phyloP scores from a whole-genome alignment of 2,329 filamentous ascomycete species.

The Graphiopsis chlorocephala region DNA sequence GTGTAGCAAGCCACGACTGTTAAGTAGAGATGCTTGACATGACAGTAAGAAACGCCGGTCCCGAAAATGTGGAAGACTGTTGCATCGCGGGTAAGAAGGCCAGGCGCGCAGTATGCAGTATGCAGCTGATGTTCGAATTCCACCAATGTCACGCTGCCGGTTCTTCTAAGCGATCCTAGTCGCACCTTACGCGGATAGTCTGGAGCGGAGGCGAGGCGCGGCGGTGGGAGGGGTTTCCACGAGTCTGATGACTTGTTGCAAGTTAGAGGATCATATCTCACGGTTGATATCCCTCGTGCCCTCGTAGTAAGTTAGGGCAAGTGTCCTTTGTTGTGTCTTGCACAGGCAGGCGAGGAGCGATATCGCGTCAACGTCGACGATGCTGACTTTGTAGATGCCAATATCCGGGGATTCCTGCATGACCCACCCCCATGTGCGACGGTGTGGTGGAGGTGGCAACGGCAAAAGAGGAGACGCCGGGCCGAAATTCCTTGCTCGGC shows the following conservation, averaged over 20 bases:
- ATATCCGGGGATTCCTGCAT: constrained; percentile 5
- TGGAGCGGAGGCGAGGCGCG: constrained; percentile 3
- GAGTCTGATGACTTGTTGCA: constrained; percentile 3
- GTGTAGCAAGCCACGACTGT: background rate
- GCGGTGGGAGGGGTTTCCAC: constrained; percentile 9
- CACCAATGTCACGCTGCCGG: constrained; percentile 11
- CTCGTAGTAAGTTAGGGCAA: constrained; percentile 1
- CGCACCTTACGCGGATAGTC: constrained; percentile 9
- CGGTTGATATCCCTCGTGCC: background rate
- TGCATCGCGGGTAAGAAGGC: background rate
- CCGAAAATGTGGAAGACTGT: background rate
- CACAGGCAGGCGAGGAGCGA: background rate
- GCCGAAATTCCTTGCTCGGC: constrained; percentile 2
- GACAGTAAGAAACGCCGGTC: background rate
- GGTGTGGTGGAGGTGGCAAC: background rate
- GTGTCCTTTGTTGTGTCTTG: background rate
- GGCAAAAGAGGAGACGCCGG: constrained; percentile 5
- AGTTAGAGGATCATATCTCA: background rate
- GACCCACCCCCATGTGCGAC: constrained; percentile 1
- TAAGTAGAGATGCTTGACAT: background rate
- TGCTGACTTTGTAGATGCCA: background rate
- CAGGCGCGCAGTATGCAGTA: background rate
- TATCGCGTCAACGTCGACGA: background rate
- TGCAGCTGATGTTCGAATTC: constrained; percentile 8
- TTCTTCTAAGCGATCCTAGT: constrained; percentile 11